Conservation (phyloP, 495 filamentous ascomycete genomes). For the Cetradonia linearis region DNA sequence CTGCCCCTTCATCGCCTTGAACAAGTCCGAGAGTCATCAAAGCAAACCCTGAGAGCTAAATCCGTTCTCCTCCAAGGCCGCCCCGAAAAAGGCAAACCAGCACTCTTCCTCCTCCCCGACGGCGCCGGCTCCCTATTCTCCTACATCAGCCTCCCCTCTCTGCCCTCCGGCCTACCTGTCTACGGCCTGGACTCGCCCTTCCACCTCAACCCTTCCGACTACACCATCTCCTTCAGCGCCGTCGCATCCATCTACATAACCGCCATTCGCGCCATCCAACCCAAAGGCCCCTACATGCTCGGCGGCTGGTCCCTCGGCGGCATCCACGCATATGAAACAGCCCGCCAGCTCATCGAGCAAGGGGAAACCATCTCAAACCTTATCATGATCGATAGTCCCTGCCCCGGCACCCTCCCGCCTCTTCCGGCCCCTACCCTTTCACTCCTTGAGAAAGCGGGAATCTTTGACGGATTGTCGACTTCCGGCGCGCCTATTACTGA, state of each 20-base stretch:
- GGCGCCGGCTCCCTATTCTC: constrained; percentile 25
- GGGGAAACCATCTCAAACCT: constrained; percentile 55
- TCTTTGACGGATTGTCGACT: constrained; percentile 44
- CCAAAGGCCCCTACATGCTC: constrained; percentile 58
- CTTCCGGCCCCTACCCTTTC: constrained; percentile 52
- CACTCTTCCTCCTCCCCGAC: constrained; percentile 28
- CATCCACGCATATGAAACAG: constrained; percentile 75
- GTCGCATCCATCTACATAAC: constrained; percentile 50
- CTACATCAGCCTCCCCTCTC: constrained; percentile 27
- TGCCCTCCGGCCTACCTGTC: constrained; percentile 23
- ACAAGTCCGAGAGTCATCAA: constrained; percentile 7
- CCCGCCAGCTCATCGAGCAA: constrained; percentile 55
- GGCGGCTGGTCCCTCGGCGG: constrained; percentile 78
- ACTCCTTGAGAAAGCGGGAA: constrained; percentile 54
- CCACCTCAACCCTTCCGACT: constrained; percentile 44
- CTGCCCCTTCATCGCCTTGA: constrained; percentile 24
- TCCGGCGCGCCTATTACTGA: constrained; percentile 21
- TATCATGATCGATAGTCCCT: constrained; percentile 47
- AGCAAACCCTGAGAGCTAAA: constrained; percentile 27
- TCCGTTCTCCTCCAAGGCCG: constrained; percentile 22
- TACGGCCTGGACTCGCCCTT: constrained; percentile 32
- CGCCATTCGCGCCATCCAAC: constrained; percentile 58
- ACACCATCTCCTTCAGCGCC: constrained; percentile 39
- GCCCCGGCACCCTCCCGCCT: constrained; percentile 49
- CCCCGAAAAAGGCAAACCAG: constrained; percentile 19